These are phyloP conservation scores for Russula foetens DNA, from an alignment of 768 basidiomycete genomes.

Conservation along the genomic window DNA sequence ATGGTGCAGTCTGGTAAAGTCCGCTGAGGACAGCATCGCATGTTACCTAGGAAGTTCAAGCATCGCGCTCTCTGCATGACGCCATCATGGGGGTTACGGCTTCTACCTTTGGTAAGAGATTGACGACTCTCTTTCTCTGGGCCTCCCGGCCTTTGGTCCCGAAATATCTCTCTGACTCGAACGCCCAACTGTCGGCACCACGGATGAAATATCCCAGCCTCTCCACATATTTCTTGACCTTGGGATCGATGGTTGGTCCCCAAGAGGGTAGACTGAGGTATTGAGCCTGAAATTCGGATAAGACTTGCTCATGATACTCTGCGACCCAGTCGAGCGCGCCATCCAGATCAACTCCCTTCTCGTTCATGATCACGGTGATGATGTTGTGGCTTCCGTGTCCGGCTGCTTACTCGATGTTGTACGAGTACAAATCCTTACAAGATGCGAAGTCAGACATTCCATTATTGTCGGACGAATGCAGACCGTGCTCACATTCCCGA, in stretches of 20 bases:
- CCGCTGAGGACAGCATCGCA: too few species aligned
- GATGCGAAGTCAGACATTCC: constrained; percentile 3
- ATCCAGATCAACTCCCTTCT: constrained; percentile 28
- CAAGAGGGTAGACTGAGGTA: constrained; percentile 25
- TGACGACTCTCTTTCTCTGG: constrained; percentile 12
- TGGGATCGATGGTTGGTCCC: constrained; percentile 27
- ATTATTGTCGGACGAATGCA: neutral
- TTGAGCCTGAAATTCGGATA: constrained; percentile 28
- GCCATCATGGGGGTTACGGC: constrained; percentile 6
- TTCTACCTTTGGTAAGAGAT: neutral
- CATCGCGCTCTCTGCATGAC: neutral
- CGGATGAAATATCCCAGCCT: constrained; percentile 35
- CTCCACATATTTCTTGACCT: constrained; percentile 31
- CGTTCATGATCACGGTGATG: constrained; percentile 35
- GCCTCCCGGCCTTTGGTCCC: constrained; percentile 26
- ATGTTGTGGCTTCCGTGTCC: constrained; percentile 36
- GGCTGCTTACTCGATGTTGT: constrained; percentile 33
- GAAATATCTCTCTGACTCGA: constrained; percentile 32
- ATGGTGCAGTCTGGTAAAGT: too few species aligned
- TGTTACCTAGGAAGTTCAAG: too few species aligned
- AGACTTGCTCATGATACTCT: constrained; percentile 25
- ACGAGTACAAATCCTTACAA: constrained; percentile 34
- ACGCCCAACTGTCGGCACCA: constrained; percentile 27
- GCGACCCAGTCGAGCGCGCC: constrained; percentile 33
- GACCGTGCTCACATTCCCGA: constrained; percentile 30